Conservation (phyloP, 768 basidiomycete genomes). For the Suillus paluster region DNA sequence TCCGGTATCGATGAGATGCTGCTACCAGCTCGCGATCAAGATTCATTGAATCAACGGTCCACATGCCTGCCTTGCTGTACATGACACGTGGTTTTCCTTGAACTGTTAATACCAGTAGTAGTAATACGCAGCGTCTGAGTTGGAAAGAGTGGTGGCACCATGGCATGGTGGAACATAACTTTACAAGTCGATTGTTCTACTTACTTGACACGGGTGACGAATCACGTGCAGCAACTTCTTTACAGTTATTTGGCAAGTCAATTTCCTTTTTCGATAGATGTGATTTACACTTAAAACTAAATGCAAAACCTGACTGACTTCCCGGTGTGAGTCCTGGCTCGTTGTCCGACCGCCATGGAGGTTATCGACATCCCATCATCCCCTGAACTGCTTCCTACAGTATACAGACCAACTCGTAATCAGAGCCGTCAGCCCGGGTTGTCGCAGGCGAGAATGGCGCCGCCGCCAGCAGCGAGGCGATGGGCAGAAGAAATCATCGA, state of each 20-base stretch:
- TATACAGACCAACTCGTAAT: slow-evolving; percentile 21
- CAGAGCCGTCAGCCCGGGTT: slow-evolving; percentile 24
- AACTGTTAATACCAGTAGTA: too few species aligned
- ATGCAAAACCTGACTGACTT: slow-evolving; percentile 4
- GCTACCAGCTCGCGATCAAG: too few species aligned
- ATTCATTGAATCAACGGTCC: too few species aligned
- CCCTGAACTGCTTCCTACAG: slow-evolving; percentile 20
- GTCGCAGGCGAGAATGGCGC: slow-evolving; percentile 16
- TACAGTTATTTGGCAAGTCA: background rate
- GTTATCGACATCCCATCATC: slow-evolving; percentile 33
- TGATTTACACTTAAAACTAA: background rate
- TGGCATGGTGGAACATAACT: too few species aligned
- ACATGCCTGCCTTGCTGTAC: too few species aligned
- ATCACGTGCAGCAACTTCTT: background rate
- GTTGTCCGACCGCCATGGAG: slow-evolving; percentile 17
- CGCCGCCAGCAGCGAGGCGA: slow-evolving; percentile 10
- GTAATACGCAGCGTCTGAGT: too few species aligned
- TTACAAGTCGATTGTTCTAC: too few species aligned
- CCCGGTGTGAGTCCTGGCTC: background rate
- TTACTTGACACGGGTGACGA: too few species aligned
- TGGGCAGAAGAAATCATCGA: slow-evolving; percentile 46
- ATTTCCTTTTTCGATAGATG: background rate
- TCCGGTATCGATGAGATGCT: too few species aligned
- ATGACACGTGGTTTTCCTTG: too few species aligned
- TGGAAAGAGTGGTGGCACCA: too few species aligned